These are phyloP conservation scores for Hyaloscypha variabilis DNA, from an alignment of 495 filamentous ascomycete species.

Conservation along the genomic window DNA sequence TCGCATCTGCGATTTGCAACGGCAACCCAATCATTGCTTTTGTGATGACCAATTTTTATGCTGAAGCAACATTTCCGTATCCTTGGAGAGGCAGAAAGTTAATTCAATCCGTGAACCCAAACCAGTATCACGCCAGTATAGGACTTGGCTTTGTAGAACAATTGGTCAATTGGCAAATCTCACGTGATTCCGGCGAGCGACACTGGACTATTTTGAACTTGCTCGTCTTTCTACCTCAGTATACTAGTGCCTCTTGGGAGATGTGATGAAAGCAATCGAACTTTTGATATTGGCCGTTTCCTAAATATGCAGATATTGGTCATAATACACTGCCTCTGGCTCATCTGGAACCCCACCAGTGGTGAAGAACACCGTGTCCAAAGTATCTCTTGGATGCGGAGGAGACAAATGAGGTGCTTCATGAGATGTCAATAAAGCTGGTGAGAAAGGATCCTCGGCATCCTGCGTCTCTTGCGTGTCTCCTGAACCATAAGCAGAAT, in stretches of 20 bases:
- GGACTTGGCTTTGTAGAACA: too few species aligned
- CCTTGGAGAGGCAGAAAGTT: too few species aligned
- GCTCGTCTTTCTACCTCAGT: too few species aligned
- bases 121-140: too few species aligned
- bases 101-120: too few species aligned
- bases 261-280: background rate
- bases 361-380: background rate
- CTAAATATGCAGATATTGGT: background rate
- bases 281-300: background rate
- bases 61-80: too few species aligned
- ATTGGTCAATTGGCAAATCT: too few species aligned
- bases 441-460: background rate
- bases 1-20: background rate
- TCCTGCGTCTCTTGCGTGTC: background rate
- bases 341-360: background rate
- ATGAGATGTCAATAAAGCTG: background rate
- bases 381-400: background rate
- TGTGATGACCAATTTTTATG: background rate
- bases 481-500: constrained; percentile 1
- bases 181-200: too few species aligned
- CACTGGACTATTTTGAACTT: too few species aligned
- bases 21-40: constrained; percentile 2
- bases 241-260: too few species aligned
- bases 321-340: background rate
- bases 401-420: background rate